phyloP scores from a whole-genome alignment of 2,329 filamentous ascomycete genomes.

The Beauveria varroae region DNA sequence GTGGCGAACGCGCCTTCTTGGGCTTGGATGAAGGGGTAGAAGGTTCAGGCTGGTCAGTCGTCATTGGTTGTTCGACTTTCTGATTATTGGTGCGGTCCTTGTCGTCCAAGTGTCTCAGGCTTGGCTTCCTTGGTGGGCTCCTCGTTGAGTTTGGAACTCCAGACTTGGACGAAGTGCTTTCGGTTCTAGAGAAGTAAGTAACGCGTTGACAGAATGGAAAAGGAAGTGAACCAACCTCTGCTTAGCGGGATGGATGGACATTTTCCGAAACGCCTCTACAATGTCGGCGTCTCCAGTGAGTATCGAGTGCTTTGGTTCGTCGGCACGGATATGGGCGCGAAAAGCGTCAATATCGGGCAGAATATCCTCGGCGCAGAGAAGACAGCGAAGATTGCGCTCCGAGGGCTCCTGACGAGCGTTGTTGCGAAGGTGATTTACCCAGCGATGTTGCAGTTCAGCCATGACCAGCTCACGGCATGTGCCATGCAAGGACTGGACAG shows the following conservation, averaged over 20 bases:
- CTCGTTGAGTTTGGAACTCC: neutral
- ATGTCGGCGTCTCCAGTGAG: slow-evolving; percentile 20
- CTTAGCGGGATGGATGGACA: slow-evolving; percentile 13
- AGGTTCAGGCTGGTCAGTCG: slow-evolving; percentile 13
- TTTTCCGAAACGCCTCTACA: slow-evolving; percentile 18
- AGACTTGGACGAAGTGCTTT: neutral
- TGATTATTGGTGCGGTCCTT: neutral
- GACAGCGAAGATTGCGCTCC: slow-evolving; percentile 15
- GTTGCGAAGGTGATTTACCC: slow-evolving; percentile 19
- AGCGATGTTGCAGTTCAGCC: slow-evolving; percentile 14
- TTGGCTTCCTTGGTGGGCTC: neutral
- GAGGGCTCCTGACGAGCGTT: slow-evolving; percentile 16
- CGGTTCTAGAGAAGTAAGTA: neutral
- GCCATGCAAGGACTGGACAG: neutral
- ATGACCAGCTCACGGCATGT: neutral
- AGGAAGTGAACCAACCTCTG: slow-evolving; percentile 12
- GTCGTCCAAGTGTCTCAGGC: neutral
- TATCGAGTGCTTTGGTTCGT: slow-evolving; percentile 15
- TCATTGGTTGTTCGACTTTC: neutral
- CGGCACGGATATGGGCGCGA: slow-evolving; percentile 17
- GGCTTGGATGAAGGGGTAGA: neutral
- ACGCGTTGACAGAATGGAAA: neutral
- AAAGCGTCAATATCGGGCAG: slow-evolving; percentile 19
- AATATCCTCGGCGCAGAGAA: slow-evolving; percentile 19
- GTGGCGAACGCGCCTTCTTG: slow-evolving; percentile 24